These are phyloP conservation scores for Alternaria incomplexa DNA, from an alignment of 2,329 filamentous ascomycete genomes.

Conservation along the genomic window DNA sequence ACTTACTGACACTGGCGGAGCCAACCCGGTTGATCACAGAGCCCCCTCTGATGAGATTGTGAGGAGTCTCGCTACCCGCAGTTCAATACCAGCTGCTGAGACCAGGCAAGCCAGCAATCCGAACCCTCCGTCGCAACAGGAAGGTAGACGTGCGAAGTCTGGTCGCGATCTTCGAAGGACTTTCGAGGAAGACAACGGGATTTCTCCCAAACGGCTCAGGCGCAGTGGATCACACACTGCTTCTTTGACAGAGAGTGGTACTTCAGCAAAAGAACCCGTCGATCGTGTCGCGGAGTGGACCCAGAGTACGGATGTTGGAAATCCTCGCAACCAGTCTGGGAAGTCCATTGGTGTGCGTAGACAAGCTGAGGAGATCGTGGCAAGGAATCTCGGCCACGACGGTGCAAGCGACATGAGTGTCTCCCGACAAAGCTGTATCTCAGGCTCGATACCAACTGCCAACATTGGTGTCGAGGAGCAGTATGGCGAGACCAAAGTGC, in stretches of 20 bases:
- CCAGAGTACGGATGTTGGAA: constrained; percentile 2
- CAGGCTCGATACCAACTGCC: constrained; percentile 3
- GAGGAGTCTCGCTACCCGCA: constrained; percentile 18
- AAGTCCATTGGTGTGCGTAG: constrained; percentile 8
- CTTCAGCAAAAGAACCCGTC: constrained; percentile 1
- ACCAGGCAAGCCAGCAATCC: constrained; percentile 15
- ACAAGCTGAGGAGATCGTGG: constrained; percentile 15
- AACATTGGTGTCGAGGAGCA: constrained; percentile 20
- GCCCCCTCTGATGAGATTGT: constrained; percentile 19
- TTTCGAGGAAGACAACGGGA: constrained; percentile 11
- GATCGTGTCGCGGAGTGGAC: constrained; percentile 5
- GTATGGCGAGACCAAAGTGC: constrained; percentile 25
- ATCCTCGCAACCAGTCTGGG: constrained; percentile 7
- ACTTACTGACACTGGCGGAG: background rate
- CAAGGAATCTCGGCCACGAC: constrained; percentile 30
- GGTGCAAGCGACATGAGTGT: constrained; percentile 26
- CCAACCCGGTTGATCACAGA: background rate
- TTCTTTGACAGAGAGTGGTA: constrained; percentile 12
- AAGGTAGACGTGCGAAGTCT: constrained; percentile 20
- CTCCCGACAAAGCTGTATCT: constrained; percentile 14
- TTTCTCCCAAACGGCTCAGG: constrained; percentile 1
- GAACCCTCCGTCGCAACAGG: background rate
- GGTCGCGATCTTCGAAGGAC: constrained; percentile 30
- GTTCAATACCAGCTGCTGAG: constrained; percentile 26
- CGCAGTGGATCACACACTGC: constrained; percentile 17